Base-by-base conservation (phyloP, 306 rosid genomes). In the Crotalaria pallida region DNA sequence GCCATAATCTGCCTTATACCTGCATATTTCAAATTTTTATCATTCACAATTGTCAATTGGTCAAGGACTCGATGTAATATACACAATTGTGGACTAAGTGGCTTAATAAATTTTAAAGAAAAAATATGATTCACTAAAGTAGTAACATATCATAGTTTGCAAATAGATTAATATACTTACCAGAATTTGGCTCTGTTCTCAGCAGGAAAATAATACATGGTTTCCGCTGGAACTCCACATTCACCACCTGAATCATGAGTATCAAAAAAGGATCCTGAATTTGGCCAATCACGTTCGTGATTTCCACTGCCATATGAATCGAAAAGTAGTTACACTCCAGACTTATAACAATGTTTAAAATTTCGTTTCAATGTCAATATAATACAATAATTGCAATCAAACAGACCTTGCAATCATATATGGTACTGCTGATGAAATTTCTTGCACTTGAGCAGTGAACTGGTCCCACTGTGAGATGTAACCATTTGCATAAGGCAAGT, bases 401-500 rank as follows among this genome's bases (percentile, higher is more conserved):
- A 59, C 58, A 22, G 71, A 89, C 98, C 98, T 93, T 67, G 96
- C 98, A 81, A 90, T 71, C 96, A 93, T 90, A 68, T 93, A 90
- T n/a, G 98, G 94, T 9, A 79, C 81, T 5, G 58, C 76, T 2
- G 98, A 90, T 0, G 98, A 82, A 77, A 93, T 85, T 59, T 89
- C 83, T 75, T 88, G 88, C 72, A 93, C 96, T 75, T 90, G 96
- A 41, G 98, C 81, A 1, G 96, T 88, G 80, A 93, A 90, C 66
- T 93, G 96, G 66, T 93, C 96, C 96, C 98, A 92, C 77, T 92
- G 93, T 26, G 98, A 88, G 79, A 88, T 77, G 77, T 92, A 92
- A 56, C 98, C 96, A 78, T 90, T 85, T 59, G 96, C 88, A 62
- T 90, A 92, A 21, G 91, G 34, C 11, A 93, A 8, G 74, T 93